A percentile compares a stretch with the other conserved stretches of the same genome.
Conservation (phyloP, 106 monocot genomes). For the Phalaenopsis aphrodite region DNA sequence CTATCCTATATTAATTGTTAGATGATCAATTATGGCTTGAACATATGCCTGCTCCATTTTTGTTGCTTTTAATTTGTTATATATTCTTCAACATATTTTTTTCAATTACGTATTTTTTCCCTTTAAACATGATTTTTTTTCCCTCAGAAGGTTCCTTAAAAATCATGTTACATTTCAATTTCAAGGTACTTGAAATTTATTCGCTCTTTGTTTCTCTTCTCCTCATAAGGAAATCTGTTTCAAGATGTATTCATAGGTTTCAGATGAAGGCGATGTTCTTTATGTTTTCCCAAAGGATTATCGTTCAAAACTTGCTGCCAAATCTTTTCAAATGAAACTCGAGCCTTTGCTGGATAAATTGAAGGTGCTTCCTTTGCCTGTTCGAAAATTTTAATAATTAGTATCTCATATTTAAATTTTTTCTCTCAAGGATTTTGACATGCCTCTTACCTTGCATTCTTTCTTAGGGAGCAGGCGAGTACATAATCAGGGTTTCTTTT, state of each 20-base stretch:
- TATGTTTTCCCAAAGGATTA: constrained; percentile 88
- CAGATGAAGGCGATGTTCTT: constrained; percentile 96
- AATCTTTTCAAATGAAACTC: constrained; percentile 83
- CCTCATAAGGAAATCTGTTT: constrained; percentile 28
- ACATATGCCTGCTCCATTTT: neutral
- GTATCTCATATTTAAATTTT: neutral
- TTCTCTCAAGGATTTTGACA: neutral
- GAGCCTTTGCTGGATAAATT: constrained; percentile 79
- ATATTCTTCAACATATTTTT: neutral
- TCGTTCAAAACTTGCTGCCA: constrained; percentile 63
- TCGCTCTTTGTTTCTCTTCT: constrained; percentile 3
- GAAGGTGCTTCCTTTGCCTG: constrained; percentile 43
- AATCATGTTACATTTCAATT: neutral
- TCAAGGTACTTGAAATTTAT: neutral
- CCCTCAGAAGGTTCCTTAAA: neutral
- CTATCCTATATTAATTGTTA: neutral
- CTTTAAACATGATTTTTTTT: neutral
- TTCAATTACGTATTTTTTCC: neutral
- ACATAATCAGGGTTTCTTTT: constrained; percentile 89
- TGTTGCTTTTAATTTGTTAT: neutral
- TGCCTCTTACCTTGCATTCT: neutral
- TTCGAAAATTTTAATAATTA: neutral
- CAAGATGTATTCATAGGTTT: constrained; percentile 83
- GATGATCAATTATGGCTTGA: neutral
- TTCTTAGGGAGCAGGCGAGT: constrained; percentile 58